A percentile compares a stretch with the other conserved stretches of the same genome.
phyloP scores from a whole-genome alignment of 208 protist genomes.

The Crithidia acanthocephali region DNA sequence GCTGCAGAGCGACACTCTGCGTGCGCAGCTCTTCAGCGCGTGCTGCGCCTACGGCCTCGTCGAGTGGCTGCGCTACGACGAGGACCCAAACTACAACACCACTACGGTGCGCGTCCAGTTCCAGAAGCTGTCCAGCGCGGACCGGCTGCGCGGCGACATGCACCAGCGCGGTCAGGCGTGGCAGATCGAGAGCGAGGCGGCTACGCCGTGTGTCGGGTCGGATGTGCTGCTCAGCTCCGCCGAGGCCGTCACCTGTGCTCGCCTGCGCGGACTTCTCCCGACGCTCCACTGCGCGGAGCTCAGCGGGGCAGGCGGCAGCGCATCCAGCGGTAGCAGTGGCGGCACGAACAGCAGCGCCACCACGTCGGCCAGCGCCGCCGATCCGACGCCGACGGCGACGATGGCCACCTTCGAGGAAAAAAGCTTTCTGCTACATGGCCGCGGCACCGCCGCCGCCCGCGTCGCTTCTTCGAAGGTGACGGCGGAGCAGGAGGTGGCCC shows the following conservation, averaged over 20 bases:
- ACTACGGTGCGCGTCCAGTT: conserved; percentile 66
- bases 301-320: not conserved
- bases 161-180: conserved; percentile 39
- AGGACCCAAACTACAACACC: conserved; percentile 58
- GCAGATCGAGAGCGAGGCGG: conserved; percentile 47
- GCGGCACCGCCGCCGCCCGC: conserved; percentile 13
- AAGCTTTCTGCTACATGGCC: conserved; percentile 29
- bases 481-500: conserved; percentile 35
- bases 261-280: conserved; percentile 23
- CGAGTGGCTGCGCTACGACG: conserved; percentile 56
- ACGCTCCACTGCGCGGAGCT: conserved; percentile 16
- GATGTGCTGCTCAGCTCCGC: conserved; percentile 54
- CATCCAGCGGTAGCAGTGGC: no score
- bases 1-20: conserved; percentile 45
- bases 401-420: conserved; percentile 42
- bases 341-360: not conserved
- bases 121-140: conserved; percentile 69
- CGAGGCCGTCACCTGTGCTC: conserved; percentile 29
- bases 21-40: conserved; percentile 60
- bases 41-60: conserved; percentile 71
- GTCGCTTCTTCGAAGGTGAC: conserved; percentile 21
- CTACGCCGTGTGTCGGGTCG: conserved; percentile 46
- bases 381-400: not conserved
- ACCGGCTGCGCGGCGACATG: conserved; percentile 57
- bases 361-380: conserved; percentile 4